Evolutionary conservation across 768 basidiomycete species (phyloP).

Genomic region (Phanerochaete carnosa): DNA sequence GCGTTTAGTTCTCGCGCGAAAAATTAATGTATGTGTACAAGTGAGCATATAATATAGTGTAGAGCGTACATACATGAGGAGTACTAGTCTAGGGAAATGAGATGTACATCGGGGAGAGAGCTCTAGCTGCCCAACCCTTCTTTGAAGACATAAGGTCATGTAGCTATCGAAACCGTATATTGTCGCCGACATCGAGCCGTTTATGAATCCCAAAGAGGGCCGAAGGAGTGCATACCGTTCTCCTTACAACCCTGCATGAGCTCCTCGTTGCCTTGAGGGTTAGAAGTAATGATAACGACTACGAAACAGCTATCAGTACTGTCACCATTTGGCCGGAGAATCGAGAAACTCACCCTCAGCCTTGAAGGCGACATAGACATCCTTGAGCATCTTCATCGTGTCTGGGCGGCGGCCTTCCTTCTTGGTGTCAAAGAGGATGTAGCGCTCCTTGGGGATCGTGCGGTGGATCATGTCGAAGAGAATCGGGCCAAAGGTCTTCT

Average conservation of each 20-base stretch:
- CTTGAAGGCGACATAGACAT: constrained; percentile 63
- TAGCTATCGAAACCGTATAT: background rate
- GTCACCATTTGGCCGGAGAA: background rate
- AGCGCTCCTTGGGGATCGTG: constrained; percentile 69
- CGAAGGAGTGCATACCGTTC: constrained; percentile 35
- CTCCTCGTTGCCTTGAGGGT: constrained; percentile 72
- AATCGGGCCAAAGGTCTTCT: constrained; percentile 83
- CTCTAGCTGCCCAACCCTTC: background rate
- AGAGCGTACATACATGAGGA: background rate
- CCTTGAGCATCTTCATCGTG: constrained; percentile 71
- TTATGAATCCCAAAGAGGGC: constrained; percentile 71
- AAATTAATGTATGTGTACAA: too few relatives aligned
- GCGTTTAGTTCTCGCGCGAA: too few relatives aligned
- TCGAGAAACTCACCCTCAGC: constrained; percentile 48
- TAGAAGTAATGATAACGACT: constrained; percentile 79
- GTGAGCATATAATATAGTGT: too few relatives aligned
- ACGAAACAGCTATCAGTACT: background rate
- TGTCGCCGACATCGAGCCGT: background rate
- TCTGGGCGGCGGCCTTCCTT: constrained; percentile 71
- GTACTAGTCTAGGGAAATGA: background rate
- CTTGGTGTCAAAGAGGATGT: constrained; percentile 77
- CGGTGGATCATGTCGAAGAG: constrained; percentile 69
- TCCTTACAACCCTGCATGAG: constrained; percentile 50
- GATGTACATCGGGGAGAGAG: background rate
- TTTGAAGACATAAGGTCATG: background rate